Evolutionary conservation across 2,329 filamentous ascomycete species (phyloP).

Genomic region (Botryotinia narcissicola): DNA sequence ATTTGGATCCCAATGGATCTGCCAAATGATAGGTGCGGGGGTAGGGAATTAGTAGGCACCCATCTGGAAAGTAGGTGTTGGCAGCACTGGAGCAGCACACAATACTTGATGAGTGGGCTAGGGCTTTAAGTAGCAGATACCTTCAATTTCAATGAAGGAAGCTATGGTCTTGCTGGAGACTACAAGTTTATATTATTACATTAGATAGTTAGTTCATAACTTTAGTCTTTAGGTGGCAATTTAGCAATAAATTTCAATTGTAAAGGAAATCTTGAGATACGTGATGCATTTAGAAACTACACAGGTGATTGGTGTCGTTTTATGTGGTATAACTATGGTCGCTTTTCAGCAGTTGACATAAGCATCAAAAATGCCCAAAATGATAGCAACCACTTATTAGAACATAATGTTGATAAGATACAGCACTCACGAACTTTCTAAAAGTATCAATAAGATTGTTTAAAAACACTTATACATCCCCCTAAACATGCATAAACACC

Average conservation of each 20-base stretch:
- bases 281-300: neutral
- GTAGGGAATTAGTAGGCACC: neutral
- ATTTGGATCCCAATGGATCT: neutral
- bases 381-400: neutral
- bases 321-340: accelerated
- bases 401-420: neutral
- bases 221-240: neutral
- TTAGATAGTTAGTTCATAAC: neutral
- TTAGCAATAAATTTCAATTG: neutral
- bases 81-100: neutral
- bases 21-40: neutral
- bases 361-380: neutral
- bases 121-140: neutral
- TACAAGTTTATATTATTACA: neutral
- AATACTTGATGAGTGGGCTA: neutral
- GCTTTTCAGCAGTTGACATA: accelerated
- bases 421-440: accelerated
- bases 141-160: too few relatives aligned
- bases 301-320: neutral
- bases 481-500: too few relatives aligned
- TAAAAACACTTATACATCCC: neutral
- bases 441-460: neutral
- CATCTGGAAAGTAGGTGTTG: too few relatives aligned
- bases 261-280: neutral
- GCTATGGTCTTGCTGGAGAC: neutral